These are phyloP conservation scores for Colletotrichum echinochloae DNA, from an alignment of 2,329 filamentous ascomycete species.

Conservation along the genomic window DNA sequence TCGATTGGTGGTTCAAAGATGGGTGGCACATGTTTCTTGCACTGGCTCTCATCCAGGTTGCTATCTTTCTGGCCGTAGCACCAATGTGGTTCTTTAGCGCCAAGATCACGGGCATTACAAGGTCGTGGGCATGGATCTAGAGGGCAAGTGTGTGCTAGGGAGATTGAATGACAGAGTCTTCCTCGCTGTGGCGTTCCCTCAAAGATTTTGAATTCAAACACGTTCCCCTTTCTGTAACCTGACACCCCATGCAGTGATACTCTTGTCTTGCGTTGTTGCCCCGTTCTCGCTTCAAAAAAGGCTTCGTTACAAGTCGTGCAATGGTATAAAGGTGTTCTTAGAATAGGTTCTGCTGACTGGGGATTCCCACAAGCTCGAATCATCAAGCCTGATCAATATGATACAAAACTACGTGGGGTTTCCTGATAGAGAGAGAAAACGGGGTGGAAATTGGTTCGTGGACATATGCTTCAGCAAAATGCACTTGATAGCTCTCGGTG, in stretches of 20 bases:
- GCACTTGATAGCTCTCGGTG: neutral
- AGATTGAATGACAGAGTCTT: neutral
- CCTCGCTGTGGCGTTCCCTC: too few species aligned
- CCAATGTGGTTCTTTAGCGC: neutral
- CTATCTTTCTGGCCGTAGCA: neutral
- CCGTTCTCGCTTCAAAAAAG: neutral
- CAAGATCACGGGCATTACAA: neutral
- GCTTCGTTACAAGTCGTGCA: neutral
- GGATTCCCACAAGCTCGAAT: too few species aligned
- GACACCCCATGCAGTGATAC: neutral
- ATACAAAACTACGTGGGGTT: too few species aligned
- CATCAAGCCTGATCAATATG: too few species aligned
- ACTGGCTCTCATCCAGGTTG: neutral
- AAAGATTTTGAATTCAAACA: neutral
- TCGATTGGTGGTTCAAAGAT: neutral
- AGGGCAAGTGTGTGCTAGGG: neutral
- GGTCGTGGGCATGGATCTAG: neutral
- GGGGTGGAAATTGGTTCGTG: accelerated
- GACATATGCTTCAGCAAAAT: neutral
- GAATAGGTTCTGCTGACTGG: too few species aligned
- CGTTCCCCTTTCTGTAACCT: neutral
- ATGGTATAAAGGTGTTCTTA: neutral
- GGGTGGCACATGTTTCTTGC: neutral
- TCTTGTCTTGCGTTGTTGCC: neutral
- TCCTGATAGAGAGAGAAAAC: too few species aligned